These are phyloP conservation scores for Trichosanthes cucumerina DNA, from an alignment of 306 rosid genomes.

Conservation along the genomic window DNA sequence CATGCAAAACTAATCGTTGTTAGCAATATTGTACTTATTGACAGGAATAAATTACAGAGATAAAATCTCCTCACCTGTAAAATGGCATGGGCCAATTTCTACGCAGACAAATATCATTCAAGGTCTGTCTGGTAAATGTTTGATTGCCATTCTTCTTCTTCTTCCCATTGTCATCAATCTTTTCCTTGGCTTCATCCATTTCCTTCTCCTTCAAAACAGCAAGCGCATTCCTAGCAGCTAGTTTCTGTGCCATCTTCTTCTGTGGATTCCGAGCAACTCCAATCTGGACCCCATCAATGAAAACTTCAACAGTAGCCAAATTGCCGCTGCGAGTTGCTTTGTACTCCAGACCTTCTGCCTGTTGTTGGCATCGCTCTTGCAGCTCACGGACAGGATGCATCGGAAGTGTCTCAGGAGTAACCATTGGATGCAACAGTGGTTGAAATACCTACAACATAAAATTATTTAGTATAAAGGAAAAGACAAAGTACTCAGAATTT, in stretches of 20 bases:
- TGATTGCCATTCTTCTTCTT: conserved; percentile 75
- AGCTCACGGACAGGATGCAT: conserved; percentile 99
- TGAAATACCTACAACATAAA: conserved; percentile 52
- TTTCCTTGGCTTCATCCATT: conserved; percentile 42
- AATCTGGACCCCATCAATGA: conserved; percentile 77
- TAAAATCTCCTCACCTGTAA: conserved; percentile 42
- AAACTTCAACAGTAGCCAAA: conserved; percentile 91
- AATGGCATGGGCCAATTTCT: conserved; percentile 98
- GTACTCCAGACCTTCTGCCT: conserved; percentile 94
- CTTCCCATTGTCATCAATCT: conserved; percentile 47
- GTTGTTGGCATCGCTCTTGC: conserved; percentile 98
- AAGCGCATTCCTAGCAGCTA: conserved; percentile 96
- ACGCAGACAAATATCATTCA: conserved; percentile 84
- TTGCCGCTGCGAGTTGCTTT: conserved; percentile 86
- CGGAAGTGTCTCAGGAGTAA: conserved; percentile 97
- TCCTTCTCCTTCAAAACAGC: conserved; percentile 84
- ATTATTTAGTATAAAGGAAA: conserved; percentile 4
- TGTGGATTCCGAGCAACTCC: conserved; percentile 91
- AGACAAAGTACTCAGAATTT: not conserved
- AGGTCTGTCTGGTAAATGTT: conserved; percentile 85
- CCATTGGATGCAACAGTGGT: conserved; percentile 95
- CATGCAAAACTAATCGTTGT: not conserved
- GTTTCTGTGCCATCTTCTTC: conserved; percentile 98
- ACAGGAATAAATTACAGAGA: not conserved
- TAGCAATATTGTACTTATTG: not conserved